A percentile compares a stretch with the other conserved stretches of the same genome.
phyloP scores from a whole-genome alignment of 441 rosid species.

The Corymbia citriodora region DNA sequence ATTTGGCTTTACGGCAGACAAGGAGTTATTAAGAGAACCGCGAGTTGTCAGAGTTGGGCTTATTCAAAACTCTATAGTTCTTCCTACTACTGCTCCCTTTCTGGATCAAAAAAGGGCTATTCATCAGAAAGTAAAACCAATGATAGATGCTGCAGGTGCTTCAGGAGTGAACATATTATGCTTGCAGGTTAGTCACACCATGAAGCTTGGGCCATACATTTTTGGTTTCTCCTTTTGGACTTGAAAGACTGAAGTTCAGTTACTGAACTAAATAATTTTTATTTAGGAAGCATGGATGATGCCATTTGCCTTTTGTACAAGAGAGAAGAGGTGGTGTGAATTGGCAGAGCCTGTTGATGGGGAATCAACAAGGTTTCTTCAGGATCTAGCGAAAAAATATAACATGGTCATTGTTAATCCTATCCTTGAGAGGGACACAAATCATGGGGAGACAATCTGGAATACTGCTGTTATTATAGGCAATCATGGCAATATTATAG shows the following conservation, averaged over 20 bases:
- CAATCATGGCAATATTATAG: slow-evolving; percentile 85
- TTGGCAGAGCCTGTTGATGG: slow-evolving; percentile 90
- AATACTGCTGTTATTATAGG: slow-evolving; percentile 88
- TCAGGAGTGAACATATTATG: slow-evolving; percentile 90
- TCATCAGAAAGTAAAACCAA: slow-evolving; percentile 59
- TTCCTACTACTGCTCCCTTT: slow-evolving; percentile 75
- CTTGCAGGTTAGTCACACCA: slow-evolving; percentile 50
- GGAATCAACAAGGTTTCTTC: slow-evolving; percentile 82
- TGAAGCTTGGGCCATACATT: neutral
- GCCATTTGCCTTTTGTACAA: slow-evolving; percentile 96
- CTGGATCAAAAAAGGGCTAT: slow-evolving; percentile 64
- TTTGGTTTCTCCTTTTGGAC: neutral
- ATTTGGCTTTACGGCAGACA: slow-evolving; percentile 62
- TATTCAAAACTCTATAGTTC: slow-evolving; percentile 78
- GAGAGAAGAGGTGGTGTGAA: slow-evolving; percentile 97
- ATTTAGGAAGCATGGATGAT: slow-evolving; percentile 93
- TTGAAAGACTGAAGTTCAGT: neutral
- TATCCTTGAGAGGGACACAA: slow-evolving; percentile 87
- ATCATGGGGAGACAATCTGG: slow-evolving; percentile 95
- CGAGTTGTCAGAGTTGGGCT: slow-evolving; percentile 83
- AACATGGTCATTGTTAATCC: slow-evolving; percentile 91
- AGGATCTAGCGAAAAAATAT: slow-evolving; percentile 58
- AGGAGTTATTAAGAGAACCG: slow-evolving; percentile 63
- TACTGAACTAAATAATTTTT: neutral
- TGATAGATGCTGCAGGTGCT: slow-evolving; percentile 79